phyloP scores from a whole-genome alignment of 805 yeast genomes.

The Yarrowia sp. region DNA sequence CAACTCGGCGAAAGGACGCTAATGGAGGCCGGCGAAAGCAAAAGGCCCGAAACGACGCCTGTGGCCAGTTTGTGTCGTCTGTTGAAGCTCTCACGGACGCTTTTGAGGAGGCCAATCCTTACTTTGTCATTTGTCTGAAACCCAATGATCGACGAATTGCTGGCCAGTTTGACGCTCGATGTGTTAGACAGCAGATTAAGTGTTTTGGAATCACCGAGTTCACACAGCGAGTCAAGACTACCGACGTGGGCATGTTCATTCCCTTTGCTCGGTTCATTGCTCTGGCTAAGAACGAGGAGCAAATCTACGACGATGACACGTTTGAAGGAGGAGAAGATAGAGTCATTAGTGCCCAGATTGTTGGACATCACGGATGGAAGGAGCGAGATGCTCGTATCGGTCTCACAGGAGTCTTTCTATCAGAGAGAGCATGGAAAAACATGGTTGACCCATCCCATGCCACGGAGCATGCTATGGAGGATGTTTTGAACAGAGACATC shows the following conservation, averaged over 20 bases:
- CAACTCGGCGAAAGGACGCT: slow-evolving; percentile 26
- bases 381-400: slow-evolving; percentile 41
- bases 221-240: slow-evolving; percentile 40
- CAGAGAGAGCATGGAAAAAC: slow-evolving; percentile 43
- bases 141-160: slow-evolving; percentile 42
- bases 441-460: slow-evolving; percentile 36
- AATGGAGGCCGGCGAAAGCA: not conserved
- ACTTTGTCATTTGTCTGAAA: slow-evolving; percentile 43
- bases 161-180: slow-evolving; percentile 43
- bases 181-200: slow-evolving; percentile 43
- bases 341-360: slow-evolving; percentile 31
- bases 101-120: slow-evolving; percentile 41
- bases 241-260: slow-evolving; percentile 41
- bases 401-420: slow-evolving; percentile 42
- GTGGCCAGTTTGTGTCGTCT: slow-evolving; percentile 38
- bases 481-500: slow-evolving; percentile 20
- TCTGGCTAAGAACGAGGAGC: slow-evolving; percentile 30
- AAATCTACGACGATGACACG: slow-evolving; percentile 28
- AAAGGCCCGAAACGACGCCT: slow-evolving; percentile 31
- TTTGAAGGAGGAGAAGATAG: slow-evolving; percentile 26
- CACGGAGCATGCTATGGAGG: slow-evolving; percentile 29
- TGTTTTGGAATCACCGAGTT: slow-evolving; percentile 44
- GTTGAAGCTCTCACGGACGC: slow-evolving; percentile 40
- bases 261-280: slow-evolving; percentile 40
- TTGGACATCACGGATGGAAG: slow-evolving; percentile 38